Evolutionary conservation across 31 red algal genomes (phyloP), one percentile per base, ranked within the genome.

Genomic region (Asparagopsis taxiformis): DNA sequence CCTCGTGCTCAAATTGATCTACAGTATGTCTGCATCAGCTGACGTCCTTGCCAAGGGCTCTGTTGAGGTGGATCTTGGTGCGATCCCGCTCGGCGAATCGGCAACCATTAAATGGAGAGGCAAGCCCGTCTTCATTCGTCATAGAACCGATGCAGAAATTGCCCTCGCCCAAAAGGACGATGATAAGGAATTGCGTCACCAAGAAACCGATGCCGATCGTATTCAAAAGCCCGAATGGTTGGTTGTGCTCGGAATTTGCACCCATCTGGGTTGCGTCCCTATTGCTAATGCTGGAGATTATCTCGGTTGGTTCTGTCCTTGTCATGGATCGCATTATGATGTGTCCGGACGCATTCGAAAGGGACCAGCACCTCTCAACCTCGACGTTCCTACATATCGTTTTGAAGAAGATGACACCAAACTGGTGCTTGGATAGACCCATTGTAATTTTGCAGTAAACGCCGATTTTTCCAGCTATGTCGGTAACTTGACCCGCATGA

Each of bases 31-130:
- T 33, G 90, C 94, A 1, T 89, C 89, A 11, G 94, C 94, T 53
- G 94, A 98, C 70, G 94, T 98, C 41, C 49, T 98, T 4, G 94
- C 94, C 31, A 74, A 69, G 59, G 94, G 90, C 25, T 74, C 77
- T 1, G 85, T 93, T 34, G 94, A 98, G 41, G 94, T 98, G 2
- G 86, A 92, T 2, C 74, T 98, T 4, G 49, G 75, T 43, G 70
- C 75, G 19, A 85, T 98, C 54, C 94, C 94, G 33, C 69, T 91
- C 17, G 94, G 94, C 30, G 65, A 84, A 49, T 93, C 83, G 15
- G 94, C 91, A 17, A 93, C 94, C 8, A 90, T 98, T 41, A 98
- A 98, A 56, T 98, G 94, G 94, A 39, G 94, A 51, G 94, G 94
- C 31, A 98, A 98, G 75, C 94, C 94, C 0, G 88, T 98, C 36